Conservation (phyloP, 169 alveolate species). For the Ichthyophthirius multifiliis region DNA sequence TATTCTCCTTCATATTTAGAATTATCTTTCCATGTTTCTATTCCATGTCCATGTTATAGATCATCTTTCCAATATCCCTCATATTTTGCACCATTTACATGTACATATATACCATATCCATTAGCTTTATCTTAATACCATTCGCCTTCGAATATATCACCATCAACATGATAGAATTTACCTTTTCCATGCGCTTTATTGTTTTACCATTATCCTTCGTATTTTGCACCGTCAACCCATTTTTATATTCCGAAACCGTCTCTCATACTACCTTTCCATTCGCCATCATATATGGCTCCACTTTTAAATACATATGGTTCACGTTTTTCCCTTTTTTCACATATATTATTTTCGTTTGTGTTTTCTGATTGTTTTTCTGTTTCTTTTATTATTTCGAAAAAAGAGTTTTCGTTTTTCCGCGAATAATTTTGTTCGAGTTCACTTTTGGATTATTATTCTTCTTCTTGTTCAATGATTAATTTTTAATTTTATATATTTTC, state of each 20-base stretch:
- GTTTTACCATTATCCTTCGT: slow-evolving; percentile 54
- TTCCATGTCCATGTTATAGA: slow-evolving; percentile 31
- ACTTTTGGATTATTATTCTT: too few relatives aligned
- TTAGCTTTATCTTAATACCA: slow-evolving; percentile 51
- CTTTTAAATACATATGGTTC: slow-evolving; percentile 38
- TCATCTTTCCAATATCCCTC: slow-evolving; percentile 81
- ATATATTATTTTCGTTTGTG: too few relatives aligned
- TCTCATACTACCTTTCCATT: slow-evolving; percentile 63
- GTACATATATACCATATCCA: slow-evolving; percentile 64
- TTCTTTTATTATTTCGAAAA: too few relatives aligned
- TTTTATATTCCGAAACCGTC: slow-evolving; percentile 57
- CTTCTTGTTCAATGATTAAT: too few relatives aligned
- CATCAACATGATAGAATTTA: slow-evolving; percentile 56
- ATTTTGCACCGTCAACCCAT: slow-evolving; percentile 66
- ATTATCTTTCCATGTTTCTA: slow-evolving; percentile 50
- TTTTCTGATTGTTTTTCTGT: too few relatives aligned
- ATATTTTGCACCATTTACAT: slow-evolving; percentile 64
- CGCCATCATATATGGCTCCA: slow-evolving; percentile 65
- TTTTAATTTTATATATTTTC: too few relatives aligned
- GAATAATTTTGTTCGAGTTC: too few relatives aligned
- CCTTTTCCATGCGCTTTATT: slow-evolving; percentile 62
- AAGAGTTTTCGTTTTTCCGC: too few relatives aligned
- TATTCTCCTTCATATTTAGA: slow-evolving; percentile 13
- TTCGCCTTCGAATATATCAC: slow-evolving; percentile 36
- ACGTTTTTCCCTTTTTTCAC: slow-evolving; percentile 52